Percentiles rank a stretch among this genome's conserved stretches.
Conservation (phyloP, 169 alveolate species). For the Cyclospora cayetanensis region DNA sequence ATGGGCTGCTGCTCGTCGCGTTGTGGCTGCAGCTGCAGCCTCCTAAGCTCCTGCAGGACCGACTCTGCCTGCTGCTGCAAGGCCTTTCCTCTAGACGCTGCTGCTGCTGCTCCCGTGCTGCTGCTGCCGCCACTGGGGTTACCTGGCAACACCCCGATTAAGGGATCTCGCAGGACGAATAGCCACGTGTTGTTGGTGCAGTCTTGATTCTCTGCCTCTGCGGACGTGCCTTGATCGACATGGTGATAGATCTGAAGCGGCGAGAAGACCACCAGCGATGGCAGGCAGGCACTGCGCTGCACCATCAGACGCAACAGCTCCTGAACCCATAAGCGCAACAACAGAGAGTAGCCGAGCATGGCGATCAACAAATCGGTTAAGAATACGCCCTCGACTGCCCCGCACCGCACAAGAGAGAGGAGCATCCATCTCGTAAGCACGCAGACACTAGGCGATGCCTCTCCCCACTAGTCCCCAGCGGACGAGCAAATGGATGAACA, state of each 20-base stretch:
- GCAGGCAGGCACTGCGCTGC: conserved; percentile 39
- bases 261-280: neutral
- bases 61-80: neutral
- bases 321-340: too few species aligned
- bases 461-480: too few species aligned
- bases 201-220: conserved; percentile 23
- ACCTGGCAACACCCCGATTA: neutral
- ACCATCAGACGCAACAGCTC: conserved; percentile 23
- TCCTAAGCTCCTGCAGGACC: neutral
- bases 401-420: too few species aligned
- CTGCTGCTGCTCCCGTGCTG: conserved; percentile 19
- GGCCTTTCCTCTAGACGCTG: neutral
- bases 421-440: too few species aligned
- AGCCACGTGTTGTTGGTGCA: conserved; percentile 1
- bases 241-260: conserved; percentile 12
- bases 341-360: too few species aligned
- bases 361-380: too few species aligned
- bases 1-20: neutral
- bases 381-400: too few species aligned
- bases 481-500: neutral
- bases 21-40: conserved; percentile 46
- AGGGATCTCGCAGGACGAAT: conserved; percentile 35
- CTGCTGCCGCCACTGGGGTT: conserved; percentile 40
- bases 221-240: neutral
- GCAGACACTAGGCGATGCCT: too few species aligned